Base-by-base conservation (phyloP, 2,329 filamentous ascomycete species). In the Monosporascus sp. region DNA sequence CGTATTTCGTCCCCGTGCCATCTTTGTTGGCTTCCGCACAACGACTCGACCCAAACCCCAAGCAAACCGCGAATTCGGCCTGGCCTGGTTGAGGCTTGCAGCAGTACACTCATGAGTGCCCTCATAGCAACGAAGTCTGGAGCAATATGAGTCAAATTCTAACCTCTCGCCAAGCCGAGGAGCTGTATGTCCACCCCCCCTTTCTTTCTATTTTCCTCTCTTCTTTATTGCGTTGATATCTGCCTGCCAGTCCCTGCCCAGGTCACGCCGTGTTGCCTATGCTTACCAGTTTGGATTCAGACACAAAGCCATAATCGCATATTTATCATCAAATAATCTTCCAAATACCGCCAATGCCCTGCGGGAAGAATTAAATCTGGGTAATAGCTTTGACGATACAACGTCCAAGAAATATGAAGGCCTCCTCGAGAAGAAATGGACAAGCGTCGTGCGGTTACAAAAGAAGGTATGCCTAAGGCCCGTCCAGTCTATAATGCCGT, bases 401-500 rank as follows among this genome's bases (percentile, higher is more conserved):
- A 96, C 90, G 20, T 81, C 87, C 50, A 96, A 96, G 77, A 96
- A 96, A 74, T 97, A 97, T 74, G 91, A 96, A 72, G 89, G 89
- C 2, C 73, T 97, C 27, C 74, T 97, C 60, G 93, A 97, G 79
- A 97, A 96, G 82, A 97, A 97, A 77, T 97, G 93, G 93, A 97
- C 93, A 20, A 94, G 90, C 64, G 88, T 97, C 27, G 91, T 97
- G 64, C 82, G 93, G 56, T 72, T 97, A 70, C 93, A 97, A 74
- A 97, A 96, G 73, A 97, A 96, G 88, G 90, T 88, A 72, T 49
- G 71, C 58, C 51, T 14, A 35, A 35, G 11, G 31, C 31, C 31
- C 31, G 31, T 35, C 31, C 31, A 14, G 11, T 5, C 31, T 35
- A 35, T 35, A 11, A 35, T 35, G 31, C 31, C 31, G 2, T 35